These are phyloP conservation scores for Beta corolliflora DNA, from an alignment of 179 eudicot species.

Conservation along the genomic window DNA sequence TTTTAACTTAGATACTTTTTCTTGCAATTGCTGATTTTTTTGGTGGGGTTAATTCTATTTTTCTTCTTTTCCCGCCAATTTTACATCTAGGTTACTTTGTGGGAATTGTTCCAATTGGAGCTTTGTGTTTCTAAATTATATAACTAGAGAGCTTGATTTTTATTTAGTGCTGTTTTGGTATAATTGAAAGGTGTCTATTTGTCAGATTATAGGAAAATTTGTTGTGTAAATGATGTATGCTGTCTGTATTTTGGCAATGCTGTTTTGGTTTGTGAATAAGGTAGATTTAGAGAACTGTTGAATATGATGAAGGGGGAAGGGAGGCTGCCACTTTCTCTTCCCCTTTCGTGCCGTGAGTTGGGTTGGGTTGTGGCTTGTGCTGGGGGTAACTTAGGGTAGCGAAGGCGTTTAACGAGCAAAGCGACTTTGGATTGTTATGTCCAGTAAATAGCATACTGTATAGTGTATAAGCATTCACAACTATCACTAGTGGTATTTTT, in stretches of 20 bases:
- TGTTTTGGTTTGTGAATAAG: neutral
- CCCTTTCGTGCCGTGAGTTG: neutral
- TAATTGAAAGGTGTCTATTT: neutral
- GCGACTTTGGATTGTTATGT: neutral
- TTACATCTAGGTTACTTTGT: neutral
- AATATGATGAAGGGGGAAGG: neutral
- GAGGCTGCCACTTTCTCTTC: neutral
- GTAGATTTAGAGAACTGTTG: neutral
- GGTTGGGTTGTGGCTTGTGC: neutral
- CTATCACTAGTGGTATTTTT: too few species aligned
- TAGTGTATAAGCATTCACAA: too few species aligned
- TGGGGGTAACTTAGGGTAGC: neutral
- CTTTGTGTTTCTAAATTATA: neutral
- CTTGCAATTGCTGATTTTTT: neutral
- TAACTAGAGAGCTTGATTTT: neutral
- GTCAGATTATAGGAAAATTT: neutral
- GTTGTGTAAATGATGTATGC: neutral
- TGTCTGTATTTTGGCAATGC: neutral
- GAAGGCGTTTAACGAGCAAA: neutral
- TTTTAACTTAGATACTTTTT: too few species aligned
- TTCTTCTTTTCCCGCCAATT: constrained; percentile 28
- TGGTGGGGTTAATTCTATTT: neutral
- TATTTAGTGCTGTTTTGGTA: neutral
- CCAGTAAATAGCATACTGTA: neutral
- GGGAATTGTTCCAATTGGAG: neutral